Percentiles rank a stretch among this genome's conserved stretches.
Evolutionary conservation across 306 rosid species (phyloP).

Genomic region (Cucurbita argyrosperma): DNA sequence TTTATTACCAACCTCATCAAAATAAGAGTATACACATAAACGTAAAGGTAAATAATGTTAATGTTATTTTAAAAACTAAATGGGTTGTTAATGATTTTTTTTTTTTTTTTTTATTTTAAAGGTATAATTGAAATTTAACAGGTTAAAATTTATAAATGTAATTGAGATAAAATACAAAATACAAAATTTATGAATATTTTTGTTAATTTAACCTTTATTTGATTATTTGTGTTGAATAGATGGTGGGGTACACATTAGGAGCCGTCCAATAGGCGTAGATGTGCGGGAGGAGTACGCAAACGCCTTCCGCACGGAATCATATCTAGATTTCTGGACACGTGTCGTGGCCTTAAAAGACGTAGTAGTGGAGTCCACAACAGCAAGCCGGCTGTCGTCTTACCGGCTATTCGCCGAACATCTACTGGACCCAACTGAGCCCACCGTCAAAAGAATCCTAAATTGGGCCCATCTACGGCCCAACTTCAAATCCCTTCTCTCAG

Average conservation of each 20-base stretch:
- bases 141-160: too few species aligned
- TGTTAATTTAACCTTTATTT: neutral
- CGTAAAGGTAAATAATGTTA: too few species aligned
- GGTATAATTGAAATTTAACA: too few species aligned
- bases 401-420: constrained; percentile 56
- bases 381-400: constrained; percentile 63
- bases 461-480: constrained; percentile 16
- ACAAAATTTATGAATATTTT: too few species aligned
- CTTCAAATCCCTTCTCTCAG: constrained; percentile 17
- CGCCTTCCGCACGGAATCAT: constrained; percentile 74
- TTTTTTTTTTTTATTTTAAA: too few species aligned
- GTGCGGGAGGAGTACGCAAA: constrained; percentile 63
- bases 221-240: neutral
- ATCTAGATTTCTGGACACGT: constrained; percentile 65
- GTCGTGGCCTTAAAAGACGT: constrained; percentile 22
- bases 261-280: constrained; percentile 15
- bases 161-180: too few species aligned
- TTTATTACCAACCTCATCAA: too few species aligned
- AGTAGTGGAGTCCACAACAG: constrained; percentile 29
- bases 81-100: too few species aligned
- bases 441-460: constrained; percentile 14
- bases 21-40: too few species aligned
- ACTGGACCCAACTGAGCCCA: constrained; percentile 55
- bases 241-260: neutral
- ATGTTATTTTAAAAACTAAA: too few species aligned